Evolutionary conservation across 306 rosid genomes (phyloP), one percentile per base, ranked within the genome.

Genomic region (cucumber (Cucumis sativus)): DNA sequence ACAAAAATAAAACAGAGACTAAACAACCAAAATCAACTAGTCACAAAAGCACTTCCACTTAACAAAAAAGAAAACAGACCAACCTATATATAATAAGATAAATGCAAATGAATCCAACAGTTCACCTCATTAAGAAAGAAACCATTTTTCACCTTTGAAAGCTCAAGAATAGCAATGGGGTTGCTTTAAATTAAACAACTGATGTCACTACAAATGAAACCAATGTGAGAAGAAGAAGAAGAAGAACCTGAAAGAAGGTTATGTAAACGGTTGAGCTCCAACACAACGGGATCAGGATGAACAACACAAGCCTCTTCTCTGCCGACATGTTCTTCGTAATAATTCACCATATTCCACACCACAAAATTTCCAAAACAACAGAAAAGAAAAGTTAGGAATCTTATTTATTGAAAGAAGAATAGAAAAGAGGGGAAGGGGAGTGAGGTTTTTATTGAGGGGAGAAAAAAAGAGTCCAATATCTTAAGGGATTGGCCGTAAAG

Each of bases 261-360:
- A 77, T 92, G 87, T 82, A 95, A 78, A 60, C 89, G 88, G 80
- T 90, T 81, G 83, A 94, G 88, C 89, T 94, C 89, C 75, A 90
- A 84, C 61, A 82, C 83, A 75, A 92, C 77, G 30, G 90, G 88
- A 84, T 85, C 91, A 30, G 88, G 80, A 59, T 83, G 88, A 54
- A 83, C 80, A 75, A 82, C 80, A n/a, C 83, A 81, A 57, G 79
- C 78, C 64, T 88, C 96, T 56, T 90, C 95, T 59, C 68, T 82
- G 64, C 76, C 77, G 61, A 78, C 82, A 20, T 84, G 83, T 73
- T 89, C 90, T 67, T 89, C 93, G 76, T 78, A 78, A 39, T 78
- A 78, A 39, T 88, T 59, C 82, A 80, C 85, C 97, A 87, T 89
- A 18, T 84, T 40, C 45, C 60, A 12, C 55, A 67, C 39, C 20